Evolutionary conservation across 768 basidiomycete species (phyloP).

Genomic region (Phallus indusiatus): DNA sequence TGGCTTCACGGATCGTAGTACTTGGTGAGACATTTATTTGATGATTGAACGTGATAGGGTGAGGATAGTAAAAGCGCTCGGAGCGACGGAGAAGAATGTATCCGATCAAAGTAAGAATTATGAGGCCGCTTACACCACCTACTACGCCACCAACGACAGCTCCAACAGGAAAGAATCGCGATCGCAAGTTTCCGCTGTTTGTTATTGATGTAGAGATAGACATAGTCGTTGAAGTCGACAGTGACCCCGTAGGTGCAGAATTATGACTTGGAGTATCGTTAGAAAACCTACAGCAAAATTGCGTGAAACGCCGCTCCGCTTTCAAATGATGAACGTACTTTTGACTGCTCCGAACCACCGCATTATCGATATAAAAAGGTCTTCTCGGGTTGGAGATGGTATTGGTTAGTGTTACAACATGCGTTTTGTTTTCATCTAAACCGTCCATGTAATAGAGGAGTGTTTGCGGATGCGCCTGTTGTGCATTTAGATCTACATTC

Average conservation of each 20-base stretch:
- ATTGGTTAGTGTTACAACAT: not conserved
- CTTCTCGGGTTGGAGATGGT: not conserved
- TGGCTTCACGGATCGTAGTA: too few species aligned
- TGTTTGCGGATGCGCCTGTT: not conserved
- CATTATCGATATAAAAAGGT: constrained; percentile 6
- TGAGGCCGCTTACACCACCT: not conserved
- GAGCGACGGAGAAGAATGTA: not conserved
- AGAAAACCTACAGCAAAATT: not conserved
- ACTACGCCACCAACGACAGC: not conserved
- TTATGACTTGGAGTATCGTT: not conserved
- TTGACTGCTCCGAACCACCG: not conserved
- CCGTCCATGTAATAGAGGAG: constrained; percentile 1
- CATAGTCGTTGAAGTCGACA: not conserved
- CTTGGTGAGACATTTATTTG: too few species aligned
- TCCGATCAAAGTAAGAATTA: not conserved
- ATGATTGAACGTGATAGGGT: too few species aligned
- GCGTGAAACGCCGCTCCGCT: not conserved
- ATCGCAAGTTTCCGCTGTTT: too few species aligned
- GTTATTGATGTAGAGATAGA: not conserved
- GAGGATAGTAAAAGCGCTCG: not conserved
- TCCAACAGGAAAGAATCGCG: not conserved
- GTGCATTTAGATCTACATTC: not conserved
- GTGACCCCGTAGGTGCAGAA: not conserved
- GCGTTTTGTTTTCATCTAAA: not conserved
- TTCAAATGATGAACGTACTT: not conserved